Conservation (phyloP, 768 basidiomycete species). For the Hypsizygus marmoreus region DNA sequence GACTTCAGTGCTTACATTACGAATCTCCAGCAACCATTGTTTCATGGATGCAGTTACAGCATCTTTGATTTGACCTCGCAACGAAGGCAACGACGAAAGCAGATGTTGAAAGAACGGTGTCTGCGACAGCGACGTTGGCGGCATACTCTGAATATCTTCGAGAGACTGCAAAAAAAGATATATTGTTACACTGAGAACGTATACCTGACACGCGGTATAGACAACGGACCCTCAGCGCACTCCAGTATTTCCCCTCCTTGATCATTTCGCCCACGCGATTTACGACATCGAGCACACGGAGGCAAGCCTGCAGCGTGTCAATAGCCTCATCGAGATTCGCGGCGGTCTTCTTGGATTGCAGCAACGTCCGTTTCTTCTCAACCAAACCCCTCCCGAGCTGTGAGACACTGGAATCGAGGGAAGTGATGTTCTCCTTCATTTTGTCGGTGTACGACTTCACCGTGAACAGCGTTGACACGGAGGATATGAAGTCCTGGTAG, state of each 20-base stretch:
- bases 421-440: slow-evolving; percentile 88
- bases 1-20: slow-evolving; percentile 84
- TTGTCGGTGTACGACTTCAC: slow-evolving; percentile 96
- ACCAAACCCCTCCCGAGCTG: slow-evolving; percentile 86
- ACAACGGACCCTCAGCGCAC: slow-evolving; percentile 84
- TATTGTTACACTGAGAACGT: slow-evolving; percentile 31
- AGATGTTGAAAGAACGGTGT: slow-evolving; percentile 94
- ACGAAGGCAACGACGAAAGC: slow-evolving; percentile 86
- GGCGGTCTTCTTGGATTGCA: slow-evolving; percentile 91
- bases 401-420: slow-evolving; percentile 84
- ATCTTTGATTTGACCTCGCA: slow-evolving; percentile 87
- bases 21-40: slow-evolving; percentile 94
- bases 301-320: slow-evolving; percentile 90
- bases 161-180: slow-evolving; percentile 65
- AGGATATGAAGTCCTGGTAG: slow-evolving; percentile 97
- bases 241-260: slow-evolving; percentile 93
- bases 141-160: slow-evolving; percentile 92
- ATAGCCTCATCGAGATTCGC: slow-evolving; percentile 96
- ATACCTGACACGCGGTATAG: slow-evolving; percentile 32
- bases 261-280: slow-evolving; percentile 94
- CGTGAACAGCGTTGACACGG: slow-evolving; percentile 93
- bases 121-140: slow-evolving; percentile 84
- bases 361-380: slow-evolving; percentile 88
- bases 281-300: slow-evolving; percentile 91
- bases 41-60: slow-evolving; percentile 95